A percentile compares a stretch with the other conserved stretches of the same genome.
phyloP scores from a whole-genome alignment of 441 rosid genomes.

The Euphorbia corollata region DNA sequence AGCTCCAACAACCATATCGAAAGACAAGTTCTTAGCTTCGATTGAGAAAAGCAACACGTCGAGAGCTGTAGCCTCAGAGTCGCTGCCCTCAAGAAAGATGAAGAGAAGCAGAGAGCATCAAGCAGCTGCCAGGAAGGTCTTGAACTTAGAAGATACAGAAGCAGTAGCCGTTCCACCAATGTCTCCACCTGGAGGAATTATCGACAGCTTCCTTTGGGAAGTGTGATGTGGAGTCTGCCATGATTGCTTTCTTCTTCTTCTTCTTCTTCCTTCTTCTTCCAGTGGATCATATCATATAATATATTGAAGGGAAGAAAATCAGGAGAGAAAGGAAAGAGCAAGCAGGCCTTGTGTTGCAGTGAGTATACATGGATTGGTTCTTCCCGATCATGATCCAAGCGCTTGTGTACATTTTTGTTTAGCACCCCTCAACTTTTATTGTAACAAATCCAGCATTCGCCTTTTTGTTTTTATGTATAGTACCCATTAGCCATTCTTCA shows the following conservation, averaged over 20 bases:
- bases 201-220: slow-evolving; percentile 22
- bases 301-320: slow-evolving; percentile 34
- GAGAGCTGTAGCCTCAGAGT: slow-evolving; percentile 23
- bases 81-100: slow-evolving; percentile 36
- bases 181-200: slow-evolving; percentile 62
- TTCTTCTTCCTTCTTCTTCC: slow-evolving; percentile 21
- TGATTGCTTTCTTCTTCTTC: slow-evolving; percentile 22
- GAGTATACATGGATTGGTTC: slow-evolving; percentile 20
- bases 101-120: slow-evolving; percentile 31
- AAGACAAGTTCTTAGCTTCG: slow-evolving; percentile 34
- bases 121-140: slow-evolving; percentile 40
- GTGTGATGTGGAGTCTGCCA: slow-evolving; percentile 19
- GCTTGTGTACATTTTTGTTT: slow-evolving; percentile 23
- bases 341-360: slow-evolving; percentile 13
- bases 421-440: neutral
- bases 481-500: slow-evolving; percentile 5
- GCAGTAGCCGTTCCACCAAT: slow-evolving; percentile 56
- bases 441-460: neutral
- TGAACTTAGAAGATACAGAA: slow-evolving; percentile 28
- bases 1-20: slow-evolving; percentile 36
- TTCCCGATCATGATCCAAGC: slow-evolving; percentile 48
- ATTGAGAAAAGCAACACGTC: slow-evolving; percentile 36
- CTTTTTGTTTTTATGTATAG: slow-evolving; percentile 11
- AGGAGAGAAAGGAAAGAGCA: slow-evolving; percentile 28
- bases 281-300: slow-evolving; percentile 13